Evolutionary conservation across 305 asterid species (phyloP).

Genomic region (Galium porrigens): DNA sequence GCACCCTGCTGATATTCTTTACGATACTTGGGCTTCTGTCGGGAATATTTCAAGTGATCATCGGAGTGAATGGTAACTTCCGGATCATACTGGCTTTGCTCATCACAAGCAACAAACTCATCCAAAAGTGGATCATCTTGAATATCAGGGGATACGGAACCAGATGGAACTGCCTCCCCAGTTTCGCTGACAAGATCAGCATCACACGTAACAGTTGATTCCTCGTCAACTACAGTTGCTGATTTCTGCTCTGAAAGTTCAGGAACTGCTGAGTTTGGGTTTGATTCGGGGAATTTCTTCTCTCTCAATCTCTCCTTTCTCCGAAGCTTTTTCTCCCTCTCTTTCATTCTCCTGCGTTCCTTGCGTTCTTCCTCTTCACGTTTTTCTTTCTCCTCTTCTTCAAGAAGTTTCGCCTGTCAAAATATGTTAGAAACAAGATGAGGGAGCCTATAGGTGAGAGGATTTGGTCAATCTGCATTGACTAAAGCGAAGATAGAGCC

Average conservation of each 20-base stretch:
- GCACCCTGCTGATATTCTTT: conserved; percentile 42
- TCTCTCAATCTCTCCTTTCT: conserved; percentile 84
- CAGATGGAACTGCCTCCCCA: conserved; percentile 40
- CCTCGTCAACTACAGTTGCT: conserved; percentile 29
- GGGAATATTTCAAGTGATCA: conserved; percentile 42
- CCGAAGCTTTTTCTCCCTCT: conserved; percentile 80
- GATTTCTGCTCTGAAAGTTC: conserved; percentile 33
- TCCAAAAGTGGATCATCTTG: conserved; percentile 39
- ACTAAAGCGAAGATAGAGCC: neutral
- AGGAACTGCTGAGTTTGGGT: conserved; percentile 23
- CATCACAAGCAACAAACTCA: conserved; percentile 31
- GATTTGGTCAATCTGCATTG: conserved; percentile 8
- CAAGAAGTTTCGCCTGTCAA: conserved; percentile 78
- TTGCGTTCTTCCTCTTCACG: conserved; percentile 60
- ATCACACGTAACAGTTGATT: conserved; percentile 17
- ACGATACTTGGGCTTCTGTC: conserved; percentile 42
- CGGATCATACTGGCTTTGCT: conserved; percentile 34
- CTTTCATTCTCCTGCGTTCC: conserved; percentile 80
- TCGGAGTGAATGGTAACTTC: conserved; percentile 31
- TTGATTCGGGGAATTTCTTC: conserved; percentile 36
- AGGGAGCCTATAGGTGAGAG: conserved; percentile 16
- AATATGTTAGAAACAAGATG: conserved; percentile 21
- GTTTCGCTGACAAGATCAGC: conserved; percentile 36
- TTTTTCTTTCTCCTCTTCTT: conserved; percentile 93
- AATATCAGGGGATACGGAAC: conserved; percentile 39